These are phyloP conservation scores for Globisporangium irregulare DNA, from an alignment of 352 stramenopile genomes.

Conservation along the genomic window DNA sequence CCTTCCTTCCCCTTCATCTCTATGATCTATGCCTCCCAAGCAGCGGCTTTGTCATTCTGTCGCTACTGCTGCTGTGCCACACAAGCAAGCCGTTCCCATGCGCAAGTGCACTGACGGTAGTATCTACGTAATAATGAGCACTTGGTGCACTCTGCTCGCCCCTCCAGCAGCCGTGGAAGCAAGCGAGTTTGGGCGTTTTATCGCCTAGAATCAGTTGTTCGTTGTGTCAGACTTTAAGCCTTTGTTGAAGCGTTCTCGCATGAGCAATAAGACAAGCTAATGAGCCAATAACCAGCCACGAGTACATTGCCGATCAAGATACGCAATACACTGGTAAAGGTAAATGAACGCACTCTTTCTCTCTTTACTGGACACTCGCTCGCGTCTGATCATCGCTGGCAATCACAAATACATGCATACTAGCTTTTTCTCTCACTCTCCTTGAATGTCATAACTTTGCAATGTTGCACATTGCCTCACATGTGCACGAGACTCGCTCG, in stretches of 20 bases:
- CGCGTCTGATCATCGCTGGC: background rate
- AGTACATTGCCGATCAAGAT: too few species aligned
- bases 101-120: too few species aligned
- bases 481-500: conserved; percentile 9
- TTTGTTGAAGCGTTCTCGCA: background rate
- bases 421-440: background rate
- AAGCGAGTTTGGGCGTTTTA: background rate
- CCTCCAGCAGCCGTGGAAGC: background rate
- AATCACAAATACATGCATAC: background rate
- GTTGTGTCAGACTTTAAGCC: too few species aligned
- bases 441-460: background rate
- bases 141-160: background rate
- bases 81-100: background rate
- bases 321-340: too few species aligned
- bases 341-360: background rate
- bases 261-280: background rate
- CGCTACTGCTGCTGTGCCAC: background rate
- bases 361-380: background rate
- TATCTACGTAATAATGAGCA: too few species aligned
- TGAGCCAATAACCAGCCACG: too few species aligned
- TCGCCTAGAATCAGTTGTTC: too few species aligned
- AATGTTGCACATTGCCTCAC: background rate
- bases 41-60: background rate
- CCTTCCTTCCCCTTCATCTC: background rate
- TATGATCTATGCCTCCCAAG: background rate